These are phyloP conservation scores for Phytopythium montanum DNA, from an alignment of 352 stramenopile species.

Conservation along the genomic window DNA sequence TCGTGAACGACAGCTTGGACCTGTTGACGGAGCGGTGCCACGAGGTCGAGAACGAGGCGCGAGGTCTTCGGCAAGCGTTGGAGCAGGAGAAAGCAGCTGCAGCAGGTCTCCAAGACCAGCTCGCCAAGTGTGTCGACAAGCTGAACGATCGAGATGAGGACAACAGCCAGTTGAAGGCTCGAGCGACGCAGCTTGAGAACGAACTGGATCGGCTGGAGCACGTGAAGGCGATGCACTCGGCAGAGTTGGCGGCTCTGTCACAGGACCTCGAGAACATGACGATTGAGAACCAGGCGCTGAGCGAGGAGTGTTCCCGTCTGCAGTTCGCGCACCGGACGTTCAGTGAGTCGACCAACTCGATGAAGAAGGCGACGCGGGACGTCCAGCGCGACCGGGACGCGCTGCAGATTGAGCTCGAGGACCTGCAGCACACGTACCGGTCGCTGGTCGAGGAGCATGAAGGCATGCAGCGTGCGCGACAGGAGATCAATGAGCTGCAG, in stretches of 20 bases:
- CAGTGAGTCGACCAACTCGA: constrained; percentile 41
- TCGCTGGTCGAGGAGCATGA: constrained; percentile 72
- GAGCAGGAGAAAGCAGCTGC: constrained; percentile 28
- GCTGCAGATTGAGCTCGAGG: constrained; percentile 72
- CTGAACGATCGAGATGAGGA: constrained; percentile 52
- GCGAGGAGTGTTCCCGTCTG: constrained; percentile 66
- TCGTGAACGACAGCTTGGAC: constrained; percentile 65
- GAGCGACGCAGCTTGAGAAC: constrained; percentile 41
- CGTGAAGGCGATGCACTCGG: constrained; percentile 60
- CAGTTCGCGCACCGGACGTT: constrained; percentile 50
- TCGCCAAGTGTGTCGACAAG: constrained; percentile 52
- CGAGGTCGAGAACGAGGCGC: constrained; percentile 47
- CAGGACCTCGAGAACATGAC: constrained; percentile 89
- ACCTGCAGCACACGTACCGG: constrained; percentile 69
- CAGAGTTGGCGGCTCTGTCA: constrained; percentile 53
- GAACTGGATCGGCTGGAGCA: constrained; percentile 56
- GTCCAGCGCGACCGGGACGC: constrained; percentile 65
- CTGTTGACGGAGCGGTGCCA: constrained; percentile 67
- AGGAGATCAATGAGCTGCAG: constrained; percentile 46
- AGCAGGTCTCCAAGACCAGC: constrained; percentile 50
- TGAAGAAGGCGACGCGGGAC: constrained; percentile 58
- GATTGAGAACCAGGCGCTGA: constrained; percentile 83
- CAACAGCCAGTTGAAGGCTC: constrained; percentile 31
- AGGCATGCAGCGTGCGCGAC: constrained; percentile 51
- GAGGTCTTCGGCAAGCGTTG: constrained; percentile 32